Base-by-base conservation (phyloP, 495 filamentous ascomycete species). In the Penicillium silybi region DNA sequence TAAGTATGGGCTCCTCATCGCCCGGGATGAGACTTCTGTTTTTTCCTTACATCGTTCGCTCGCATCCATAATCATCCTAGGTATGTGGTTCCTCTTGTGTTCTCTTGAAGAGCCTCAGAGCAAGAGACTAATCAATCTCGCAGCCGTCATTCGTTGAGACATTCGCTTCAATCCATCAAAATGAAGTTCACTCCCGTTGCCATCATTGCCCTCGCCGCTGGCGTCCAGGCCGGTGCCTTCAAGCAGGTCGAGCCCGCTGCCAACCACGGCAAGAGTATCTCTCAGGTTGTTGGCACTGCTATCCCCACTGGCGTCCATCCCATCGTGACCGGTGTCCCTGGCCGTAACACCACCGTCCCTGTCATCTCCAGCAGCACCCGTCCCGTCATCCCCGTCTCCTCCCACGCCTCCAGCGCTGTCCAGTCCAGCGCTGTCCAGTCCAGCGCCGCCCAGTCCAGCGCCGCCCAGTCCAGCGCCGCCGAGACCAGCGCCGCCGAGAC, bases 131-230 rank as follows among this genome's bases (percentile, higher is more conserved):
- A 61, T 23, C 13, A 16, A 16, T 15, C n/a, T 17, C 13, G 15
- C 41, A 52, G 48, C 48, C 43, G 48, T 63, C 62, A 47, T 46
- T 65, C 59, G 59, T 61, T 57, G 27, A 50, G 52, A 29, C 62
- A 58, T 58, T 58, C 59, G 59, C 55, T 58, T 61, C 43, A 27
- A 25, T 27, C 40, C 23, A 50, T 27, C 52, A 61, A 54, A 41
- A 66, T 66, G 63, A 43, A 64, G 48, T 66, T 66, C 58, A 44
- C 55, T 42, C 53, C 35, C 16, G 37, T 67, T 20, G 47, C 60
- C 42, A 19, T 65, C 50, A 44, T 65, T 39, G 62, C 65, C 32
- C 48, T 67, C 53, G 62, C 63, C 23, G 56, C 65, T 32, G 62
- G 62, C 18, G 56, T 58, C 43, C 46, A 53, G 35, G 64, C 64